Percentiles rank a stretch among this genome's conserved stretches.
Evolutionary conservation across 2,329 filamentous ascomycete genomes (phyloP).

Genomic region (Cercospora beticola): DNA sequence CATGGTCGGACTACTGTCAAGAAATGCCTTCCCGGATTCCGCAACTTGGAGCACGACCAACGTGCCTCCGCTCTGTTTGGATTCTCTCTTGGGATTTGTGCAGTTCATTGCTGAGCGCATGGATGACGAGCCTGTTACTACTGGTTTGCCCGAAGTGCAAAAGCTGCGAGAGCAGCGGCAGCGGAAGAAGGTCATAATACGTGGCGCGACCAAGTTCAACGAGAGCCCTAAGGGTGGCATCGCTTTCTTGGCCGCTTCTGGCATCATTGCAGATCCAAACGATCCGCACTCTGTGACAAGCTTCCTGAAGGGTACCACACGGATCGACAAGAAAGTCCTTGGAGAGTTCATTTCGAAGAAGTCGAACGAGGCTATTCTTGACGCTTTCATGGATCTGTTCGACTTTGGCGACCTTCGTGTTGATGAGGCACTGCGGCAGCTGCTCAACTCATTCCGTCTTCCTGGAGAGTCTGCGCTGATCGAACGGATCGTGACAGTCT

Average conservation of each 20-base stretch:
- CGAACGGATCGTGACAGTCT: constrained; percentile 83
- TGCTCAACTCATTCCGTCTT: constrained; percentile 90
- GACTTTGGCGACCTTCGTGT: constrained; percentile 84
- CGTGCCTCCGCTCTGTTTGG: constrained; percentile 89
- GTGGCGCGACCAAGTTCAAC: constrained; percentile 88
- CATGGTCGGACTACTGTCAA: constrained; percentile 85
- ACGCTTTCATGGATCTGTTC: constrained; percentile 81
- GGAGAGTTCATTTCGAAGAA: constrained; percentile 93
- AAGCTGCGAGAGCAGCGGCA: constrained; percentile 68
- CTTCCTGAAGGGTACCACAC: constrained; percentile 83
- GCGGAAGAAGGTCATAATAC: constrained; percentile 84
- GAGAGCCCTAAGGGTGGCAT: constrained; percentile 89
- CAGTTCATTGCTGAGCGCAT: constrained; percentile 88
- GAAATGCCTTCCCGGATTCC: constrained; percentile 94
- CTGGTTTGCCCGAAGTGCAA: constrained; percentile 66
- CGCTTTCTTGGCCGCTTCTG: constrained; percentile 78
- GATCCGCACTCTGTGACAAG: constrained; percentile 76
- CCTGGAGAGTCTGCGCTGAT: constrained; percentile 92
- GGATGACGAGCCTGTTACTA: constrained; percentile 63
- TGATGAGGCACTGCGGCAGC: constrained; percentile 80
- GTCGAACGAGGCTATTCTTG: constrained; percentile 79
- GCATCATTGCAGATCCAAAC: constrained; percentile 74
- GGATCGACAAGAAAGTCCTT: constrained; percentile 84
- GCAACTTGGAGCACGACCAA: constrained; percentile 99
- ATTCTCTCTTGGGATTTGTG: constrained; percentile 85